A percentile compares a stretch with the other conserved stretches of the same genome.
phyloP scores from a whole-genome alignment of 495 filamentous ascomycete genomes.

The Lasiosphaeria ovina region DNA sequence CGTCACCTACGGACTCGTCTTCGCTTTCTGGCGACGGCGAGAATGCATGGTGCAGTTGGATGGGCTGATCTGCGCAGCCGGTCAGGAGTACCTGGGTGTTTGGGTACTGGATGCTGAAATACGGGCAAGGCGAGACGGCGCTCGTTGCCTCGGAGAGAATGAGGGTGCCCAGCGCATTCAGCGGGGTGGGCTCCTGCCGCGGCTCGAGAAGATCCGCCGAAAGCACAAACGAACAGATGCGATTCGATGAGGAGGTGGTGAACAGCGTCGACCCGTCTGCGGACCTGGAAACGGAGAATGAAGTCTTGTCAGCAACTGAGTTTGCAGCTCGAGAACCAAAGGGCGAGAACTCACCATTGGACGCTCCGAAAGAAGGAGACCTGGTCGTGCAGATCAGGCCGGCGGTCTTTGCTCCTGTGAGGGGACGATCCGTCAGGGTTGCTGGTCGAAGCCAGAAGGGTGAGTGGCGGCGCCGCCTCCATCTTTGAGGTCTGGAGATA shows the following conservation, averaged over 20 bases:
- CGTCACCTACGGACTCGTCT: slow-evolving; percentile 9
- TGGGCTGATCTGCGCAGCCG: slow-evolving; percentile 67
- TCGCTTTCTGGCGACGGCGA: slow-evolving; percentile 9
- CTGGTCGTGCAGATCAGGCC: neutral
- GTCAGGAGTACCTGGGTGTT: slow-evolving; percentile 67
- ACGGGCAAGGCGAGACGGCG: slow-evolving; percentile 68
- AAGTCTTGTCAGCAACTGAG: slow-evolving; percentile 10
- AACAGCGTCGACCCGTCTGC: slow-evolving; percentile 81
- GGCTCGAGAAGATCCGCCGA: slow-evolving; percentile 68
- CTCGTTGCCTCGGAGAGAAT: slow-evolving; percentile 66
- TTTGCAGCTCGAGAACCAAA: neutral
- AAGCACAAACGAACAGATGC: slow-evolving; percentile 68
- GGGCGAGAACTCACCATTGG: slow-evolving; percentile 28
- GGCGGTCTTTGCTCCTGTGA: neutral
- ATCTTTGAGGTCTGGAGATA: neutral
- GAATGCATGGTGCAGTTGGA: slow-evolving; percentile 60
- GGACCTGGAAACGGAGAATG: slow-evolving; percentile 40
- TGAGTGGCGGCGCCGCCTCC: slow-evolving; percentile 22
- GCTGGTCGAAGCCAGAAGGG: slow-evolving; percentile 19
- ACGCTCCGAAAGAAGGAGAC: slow-evolving; percentile 35
- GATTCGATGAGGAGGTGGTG: slow-evolving; percentile 68
- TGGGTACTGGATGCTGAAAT: slow-evolving; percentile 63
- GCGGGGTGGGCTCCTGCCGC: slow-evolving; percentile 39
- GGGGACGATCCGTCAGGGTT: slow-evolving; percentile 21
- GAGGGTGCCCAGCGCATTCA: slow-evolving; percentile 62